Evolutionary conservation across 257 asterid genomes (phyloP), one percentile per base, ranked within the genome.

Genomic region (Solanum tarijense): DNA sequence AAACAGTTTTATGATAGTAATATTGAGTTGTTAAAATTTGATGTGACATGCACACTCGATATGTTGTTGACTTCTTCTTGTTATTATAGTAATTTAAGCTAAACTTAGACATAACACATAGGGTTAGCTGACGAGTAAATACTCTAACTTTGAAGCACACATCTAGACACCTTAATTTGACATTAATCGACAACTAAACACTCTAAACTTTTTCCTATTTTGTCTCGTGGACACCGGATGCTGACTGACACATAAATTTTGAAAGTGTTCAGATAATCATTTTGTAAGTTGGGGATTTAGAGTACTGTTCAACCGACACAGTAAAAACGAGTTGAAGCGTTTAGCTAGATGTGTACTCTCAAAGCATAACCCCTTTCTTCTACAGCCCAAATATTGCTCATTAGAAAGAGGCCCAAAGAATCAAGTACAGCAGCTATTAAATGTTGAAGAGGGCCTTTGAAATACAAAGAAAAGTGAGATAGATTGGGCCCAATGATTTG

Each of bases 131-230:
- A n/a, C 31, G 3, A 23, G 14, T 23, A 0, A n/a, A n/a, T 9
- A 62, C 3, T n/a, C 0, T 23, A n/a, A 62, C 6, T 62, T 62
- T n/a, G 14, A 23, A 62, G 14, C 0, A 0, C 16, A 62, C 7
- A 4, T 0, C 14, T 62, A 62, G 14, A 62, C 16, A 62, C 3
- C 0, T 62, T 0, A n/a, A n/a, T 0, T 62, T n/a, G 16, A n/a
- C 6, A 11, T 23, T 2, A 62, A 62, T 0, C 2, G 14, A 23
- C 0, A n/a, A 9, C 7, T 62, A 9, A 62, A n/a, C 7, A n/a
- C 3, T 62, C 0, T 0, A 62, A 52, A n/a, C 3, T 9, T 62
- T 0, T 0, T 29, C 7, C 2, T 6, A 20, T 4, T 62, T 0
- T 62, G 7, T n/a, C 13, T n/a, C 1, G 7, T 62, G 71, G 1